phyloP scores from a whole-genome alignment of 257 asterid species.

The Nicotiana noctiflora region DNA sequence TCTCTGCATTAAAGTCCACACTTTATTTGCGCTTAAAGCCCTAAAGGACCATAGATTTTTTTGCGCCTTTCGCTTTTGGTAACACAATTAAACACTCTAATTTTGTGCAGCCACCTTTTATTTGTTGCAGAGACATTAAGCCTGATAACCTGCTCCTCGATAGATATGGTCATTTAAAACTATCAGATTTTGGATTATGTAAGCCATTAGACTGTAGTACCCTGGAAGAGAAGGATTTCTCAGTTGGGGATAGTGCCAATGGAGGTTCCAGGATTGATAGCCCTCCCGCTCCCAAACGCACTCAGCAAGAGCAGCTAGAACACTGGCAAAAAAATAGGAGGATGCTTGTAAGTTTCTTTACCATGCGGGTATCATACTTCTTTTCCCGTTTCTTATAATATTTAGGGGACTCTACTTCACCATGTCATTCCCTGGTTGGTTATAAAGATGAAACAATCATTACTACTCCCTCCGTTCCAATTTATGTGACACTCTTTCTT shows the following conservation, averaged over 20 bases:
- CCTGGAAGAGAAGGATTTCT: slow-evolving; percentile 36
- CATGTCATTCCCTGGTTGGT: neutral
- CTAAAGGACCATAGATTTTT: too few species aligned
- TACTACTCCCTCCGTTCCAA: too few species aligned
- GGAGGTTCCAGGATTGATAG: slow-evolving; percentile 16
- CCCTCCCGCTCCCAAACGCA: slow-evolving; percentile 22
- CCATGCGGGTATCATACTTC: neutral
- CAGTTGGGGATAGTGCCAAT: slow-evolving; percentile 20
- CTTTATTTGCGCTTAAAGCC: too few species aligned
- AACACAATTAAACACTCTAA: neutral
- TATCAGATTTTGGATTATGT: slow-evolving; percentile 49
- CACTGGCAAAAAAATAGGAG: slow-evolving; percentile 30
- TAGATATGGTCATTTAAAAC: slow-evolving; percentile 43
- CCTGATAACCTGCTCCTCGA: slow-evolving; percentile 50
- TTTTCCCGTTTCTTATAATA: neutral
- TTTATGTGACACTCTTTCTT: too few species aligned
- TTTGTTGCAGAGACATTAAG: slow-evolving; percentile 39
- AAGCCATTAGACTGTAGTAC: slow-evolving; percentile 48
- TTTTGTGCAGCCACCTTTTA: neutral
- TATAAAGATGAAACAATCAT: neutral
- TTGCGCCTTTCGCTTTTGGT: too few species aligned
- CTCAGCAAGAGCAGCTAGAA: slow-evolving; percentile 26
- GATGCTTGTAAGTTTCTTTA: slow-evolving; percentile 24
- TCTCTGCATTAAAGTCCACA: too few species aligned
- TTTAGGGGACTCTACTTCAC: neutral